Evolutionary conservation across 2,329 filamentous ascomycete genomes (phyloP).

Genomic region (Colletotrichum sp.): DNA sequence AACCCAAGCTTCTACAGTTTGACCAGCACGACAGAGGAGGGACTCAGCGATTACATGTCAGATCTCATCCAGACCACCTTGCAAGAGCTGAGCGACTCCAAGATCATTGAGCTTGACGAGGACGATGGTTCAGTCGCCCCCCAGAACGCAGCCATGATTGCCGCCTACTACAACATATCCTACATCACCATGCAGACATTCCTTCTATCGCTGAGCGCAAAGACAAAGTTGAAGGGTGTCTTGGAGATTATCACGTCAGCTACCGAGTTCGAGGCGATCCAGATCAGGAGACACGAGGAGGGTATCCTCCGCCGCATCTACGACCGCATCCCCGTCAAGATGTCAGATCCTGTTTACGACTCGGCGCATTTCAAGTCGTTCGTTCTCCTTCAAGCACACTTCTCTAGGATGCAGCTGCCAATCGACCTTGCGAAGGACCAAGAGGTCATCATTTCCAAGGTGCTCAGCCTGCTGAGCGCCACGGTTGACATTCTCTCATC

Average conservation of each 20-base stretch:
- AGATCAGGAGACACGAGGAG: conserved; percentile 93
- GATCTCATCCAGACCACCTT: conserved; percentile 93
- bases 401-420: conserved; percentile 94
- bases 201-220: conserved; percentile 84
- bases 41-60: conserved; percentile 91
- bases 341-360: conserved; percentile 84
- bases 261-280: conserved; percentile 94
- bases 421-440: conserved; percentile 97
- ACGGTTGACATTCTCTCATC: conserved; percentile 95
- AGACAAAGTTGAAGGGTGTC: conserved; percentile 95
- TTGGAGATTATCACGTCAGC: conserved; percentile 97
- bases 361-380: conserved; percentile 99
- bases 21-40: conserved; percentile 87
- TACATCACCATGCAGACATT: conserved; percentile 99
- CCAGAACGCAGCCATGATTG: conserved; percentile 96
- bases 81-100: conserved; percentile 88
- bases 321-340: conserved; percentile 93
- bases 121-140: conserved; percentile 89
- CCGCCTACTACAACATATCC: conserved; percentile 98
- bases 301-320: conserved; percentile 89
- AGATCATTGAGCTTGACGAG: conserved; percentile 95
- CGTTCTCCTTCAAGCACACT: conserved; percentile 95
- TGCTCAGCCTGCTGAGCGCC: conserved; percentile 86
- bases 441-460: conserved; percentile 82
- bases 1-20: conserved; percentile 98